A percentile compares a stretch with the other conserved stretches of the same genome.
Conservation (phyloP, 495 filamentous ascomycete species). For the Thozetella sp. region DNA sequence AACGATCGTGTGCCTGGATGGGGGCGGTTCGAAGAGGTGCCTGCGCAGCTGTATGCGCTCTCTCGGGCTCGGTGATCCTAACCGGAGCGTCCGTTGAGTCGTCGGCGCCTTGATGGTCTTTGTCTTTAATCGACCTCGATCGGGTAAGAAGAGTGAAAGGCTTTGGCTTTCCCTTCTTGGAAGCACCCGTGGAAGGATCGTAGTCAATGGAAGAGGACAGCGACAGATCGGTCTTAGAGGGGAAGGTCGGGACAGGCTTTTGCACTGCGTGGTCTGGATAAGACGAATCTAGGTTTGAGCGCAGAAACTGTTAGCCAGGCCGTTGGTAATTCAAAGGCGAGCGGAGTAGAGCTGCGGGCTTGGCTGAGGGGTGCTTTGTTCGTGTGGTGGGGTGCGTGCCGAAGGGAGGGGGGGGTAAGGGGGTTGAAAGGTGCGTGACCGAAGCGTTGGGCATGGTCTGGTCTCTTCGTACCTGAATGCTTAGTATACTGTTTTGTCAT, state of each 20-base stretch:
- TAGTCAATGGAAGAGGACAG: constrained; percentile 38
- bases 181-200: constrained; percentile 24
- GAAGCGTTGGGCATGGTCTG: not conserved
- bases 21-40: constrained; percentile 52
- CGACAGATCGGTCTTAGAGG: constrained; percentile 45
- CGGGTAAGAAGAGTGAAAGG: constrained; percentile 64
- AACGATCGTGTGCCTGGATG: constrained; percentile 60
- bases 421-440: not conserved
- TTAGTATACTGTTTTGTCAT: constrained; percentile 44
- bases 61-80: constrained; percentile 40
- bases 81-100: constrained; percentile 27
- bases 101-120: constrained; percentile 40
- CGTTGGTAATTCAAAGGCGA: constrained; percentile 5
- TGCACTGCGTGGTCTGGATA: constrained; percentile 35
- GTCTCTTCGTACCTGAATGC: constrained; percentile 41
- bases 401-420: not conserved
- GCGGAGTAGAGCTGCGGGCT: not conserved
- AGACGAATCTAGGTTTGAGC: constrained; percentile 32
- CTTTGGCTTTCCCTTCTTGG: constrained; percentile 53
- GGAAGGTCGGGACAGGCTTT: constrained; percentile 29
- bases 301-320: not conserved
- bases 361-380: not conserved
- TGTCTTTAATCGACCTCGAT: constrained; percentile 68
- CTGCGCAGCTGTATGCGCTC: constrained; percentile 20
- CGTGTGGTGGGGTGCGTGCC: not conserved